Base-by-base conservation (phyloP, 2,329 filamentous ascomycete species). In the Aplosporella prunicola region DNA sequence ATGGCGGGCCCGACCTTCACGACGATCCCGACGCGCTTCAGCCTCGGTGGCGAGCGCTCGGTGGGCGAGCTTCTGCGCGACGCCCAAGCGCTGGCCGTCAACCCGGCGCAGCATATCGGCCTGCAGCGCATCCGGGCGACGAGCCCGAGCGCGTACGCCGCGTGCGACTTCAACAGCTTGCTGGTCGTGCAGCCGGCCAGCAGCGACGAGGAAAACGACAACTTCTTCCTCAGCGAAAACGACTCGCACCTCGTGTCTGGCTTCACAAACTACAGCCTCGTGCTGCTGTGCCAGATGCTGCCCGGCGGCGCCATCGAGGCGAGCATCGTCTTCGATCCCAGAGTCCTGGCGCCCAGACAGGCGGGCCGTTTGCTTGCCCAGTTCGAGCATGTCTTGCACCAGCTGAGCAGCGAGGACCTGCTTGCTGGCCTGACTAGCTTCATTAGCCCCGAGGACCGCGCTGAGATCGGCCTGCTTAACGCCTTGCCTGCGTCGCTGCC, bases 91-190 rank as follows among this genome's bases (percentile, higher is more conserved):
- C 14, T 36, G n/a, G 29, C 11, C 13, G n/a, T 36, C 25, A 23
- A 25, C 5, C 28, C 27, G 16, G 29, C 14, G 4, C 35, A 54
- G 38, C 54, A 57, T 15, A 42, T 48, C 25, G 54, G 54, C 10
- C 41, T 51, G 36, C 53, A 56, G 35, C 46, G 51, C 17, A 55
- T 57, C 20, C 39, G 45, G 10, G 46, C 48, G 26, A 41, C 50
- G 9, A 73, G 68, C 47, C 56, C 62, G 2, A 69, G 74, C 40
- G 65, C 68, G n/a, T n/a, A n/a, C n/a, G 61, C 69, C 39, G 71
- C 70, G 1, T 74, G 69, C 44, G 67, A 73, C 44, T 57, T 73
- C 24, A 61, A 64, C 2, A 71, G 65, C 0, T 66, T 68, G 4
- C 51, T 75, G 3, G 67, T 75, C 0, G 61, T 75, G 16, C 70